Conservation (phyloP, 2,329 filamentous ascomycete genomes). For the Pseudonectria buxi region DNA sequence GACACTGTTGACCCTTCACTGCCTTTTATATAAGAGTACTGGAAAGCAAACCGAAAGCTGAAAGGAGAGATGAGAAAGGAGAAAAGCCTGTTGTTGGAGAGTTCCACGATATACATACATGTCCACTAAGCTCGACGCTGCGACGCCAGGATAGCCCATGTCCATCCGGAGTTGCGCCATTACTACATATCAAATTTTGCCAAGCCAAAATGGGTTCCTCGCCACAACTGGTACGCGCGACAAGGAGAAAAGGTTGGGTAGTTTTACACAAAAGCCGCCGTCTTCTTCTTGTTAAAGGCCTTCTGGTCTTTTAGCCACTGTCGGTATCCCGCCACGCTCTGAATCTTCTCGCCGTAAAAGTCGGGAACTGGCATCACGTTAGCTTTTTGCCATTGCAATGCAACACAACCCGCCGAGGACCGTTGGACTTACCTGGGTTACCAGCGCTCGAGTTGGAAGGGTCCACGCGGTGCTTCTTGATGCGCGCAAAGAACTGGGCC, state of each 20-base stretch:
- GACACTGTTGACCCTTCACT: constrained; percentile 54
- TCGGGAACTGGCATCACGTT: constrained; percentile 63
- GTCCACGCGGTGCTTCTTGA: constrained; percentile 89
- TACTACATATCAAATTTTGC: constrained; percentile 10
- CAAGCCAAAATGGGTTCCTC: not conserved
- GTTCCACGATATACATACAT: constrained; percentile 23
- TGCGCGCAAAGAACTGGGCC: constrained; percentile 82
- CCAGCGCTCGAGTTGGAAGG: constrained; percentile 80
- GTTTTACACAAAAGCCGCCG: constrained; percentile 53
- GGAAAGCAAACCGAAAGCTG: constrained; percentile 4
- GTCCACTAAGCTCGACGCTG: constrained; percentile 13
- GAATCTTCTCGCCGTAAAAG: constrained; percentile 98
- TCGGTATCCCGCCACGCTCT: constrained; percentile 82
- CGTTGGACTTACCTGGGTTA: constrained; percentile 59
- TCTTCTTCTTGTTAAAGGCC: constrained; percentile 94
- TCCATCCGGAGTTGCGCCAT: constrained; percentile 17
- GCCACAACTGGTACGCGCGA: too few relatives aligned
- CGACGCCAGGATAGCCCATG: constrained; percentile 10
- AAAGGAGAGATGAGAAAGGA: constrained; percentile 8
- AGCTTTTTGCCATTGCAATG: constrained; percentile 5
- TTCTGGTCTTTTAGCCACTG: constrained; percentile 97
- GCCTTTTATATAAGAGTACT: constrained; percentile 41
- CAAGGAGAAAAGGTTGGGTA: not conserved
- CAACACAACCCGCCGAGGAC: too few relatives aligned
- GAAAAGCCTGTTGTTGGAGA: constrained; percentile 14